Conservation (phyloP, 805 yeast genomes). For the Ascoidea asiatica region DNA sequence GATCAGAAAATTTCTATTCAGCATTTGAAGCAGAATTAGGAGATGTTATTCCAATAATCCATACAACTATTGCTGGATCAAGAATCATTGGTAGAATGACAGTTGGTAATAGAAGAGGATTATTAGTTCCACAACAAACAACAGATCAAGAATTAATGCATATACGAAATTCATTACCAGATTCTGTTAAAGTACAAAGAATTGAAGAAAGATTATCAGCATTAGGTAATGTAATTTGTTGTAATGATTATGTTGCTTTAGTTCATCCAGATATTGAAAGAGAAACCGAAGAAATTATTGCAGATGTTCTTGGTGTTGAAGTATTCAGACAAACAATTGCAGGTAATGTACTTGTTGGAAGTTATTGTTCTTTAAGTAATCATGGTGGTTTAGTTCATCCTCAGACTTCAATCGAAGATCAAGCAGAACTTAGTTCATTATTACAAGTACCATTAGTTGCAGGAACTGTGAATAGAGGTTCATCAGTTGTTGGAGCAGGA, state of each 20-base stretch:
- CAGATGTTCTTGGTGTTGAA: slow-evolving; percentile 96
- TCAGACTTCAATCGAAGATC: slow-evolving; percentile 93
- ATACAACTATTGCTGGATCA: slow-evolving; percentile 96
- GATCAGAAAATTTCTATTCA: slow-evolving; percentile 77
- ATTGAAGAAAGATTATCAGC: slow-evolving; percentile 97
- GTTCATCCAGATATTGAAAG: slow-evolving; percentile 99
- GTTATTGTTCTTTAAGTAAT: slow-evolving; percentile 87
- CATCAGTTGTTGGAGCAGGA: slow-evolving; percentile 96
- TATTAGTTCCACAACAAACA: slow-evolving; percentile 93
- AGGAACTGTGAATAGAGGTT: slow-evolving; percentile 97
- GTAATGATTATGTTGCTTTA: slow-evolving; percentile 96
- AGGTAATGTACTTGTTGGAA: slow-evolving; percentile 94
- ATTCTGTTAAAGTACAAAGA: slow-evolving; percentile 87
- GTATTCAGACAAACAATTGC: slow-evolving; percentile 99
- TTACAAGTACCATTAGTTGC: slow-evolving; percentile 97
- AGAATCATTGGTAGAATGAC: slow-evolving; percentile 97
- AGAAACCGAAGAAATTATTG: slow-evolving; percentile 96
- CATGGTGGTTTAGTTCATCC: slow-evolving; percentile 99
- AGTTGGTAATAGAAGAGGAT: slow-evolving; percentile 96
- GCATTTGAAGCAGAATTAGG: slow-evolving; percentile 97
- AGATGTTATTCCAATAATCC: slow-evolving; percentile 90
- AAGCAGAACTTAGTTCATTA: slow-evolving; percentile 91
- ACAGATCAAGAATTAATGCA: slow-evolving; percentile 98
- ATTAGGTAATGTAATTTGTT: slow-evolving; percentile 93
- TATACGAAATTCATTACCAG: slow-evolving; percentile 91